These are phyloP conservation scores for Dentipellis fragilis DNA, from an alignment of 768 basidiomycete species.

Conservation along the genomic window DNA sequence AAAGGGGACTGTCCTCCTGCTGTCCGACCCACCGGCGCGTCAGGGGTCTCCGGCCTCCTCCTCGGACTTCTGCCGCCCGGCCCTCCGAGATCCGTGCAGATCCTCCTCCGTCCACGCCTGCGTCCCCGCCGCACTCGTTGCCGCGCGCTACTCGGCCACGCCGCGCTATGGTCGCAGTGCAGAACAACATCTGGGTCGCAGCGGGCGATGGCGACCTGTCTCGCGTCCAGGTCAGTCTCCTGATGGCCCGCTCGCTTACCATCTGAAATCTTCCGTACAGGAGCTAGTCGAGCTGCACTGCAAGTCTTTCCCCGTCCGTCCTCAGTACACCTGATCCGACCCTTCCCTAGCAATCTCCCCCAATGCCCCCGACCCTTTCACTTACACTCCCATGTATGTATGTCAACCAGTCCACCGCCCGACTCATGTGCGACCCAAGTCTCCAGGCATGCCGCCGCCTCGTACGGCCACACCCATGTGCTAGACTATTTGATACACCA, in stretches of 20 bases:
- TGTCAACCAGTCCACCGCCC: neutral
- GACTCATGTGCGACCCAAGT: constrained; percentile 5
- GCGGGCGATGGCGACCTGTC: constrained; percentile 81
- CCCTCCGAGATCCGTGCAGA: neutral
- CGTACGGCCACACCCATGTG: constrained; percentile 72
- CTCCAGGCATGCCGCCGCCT: constrained; percentile 84
- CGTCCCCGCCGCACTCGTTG: no score
- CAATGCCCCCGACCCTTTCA: constrained; percentile 58
- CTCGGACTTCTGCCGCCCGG: neutral
- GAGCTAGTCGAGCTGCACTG: constrained; percentile 34
- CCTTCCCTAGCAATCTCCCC: constrained; percentile 40
- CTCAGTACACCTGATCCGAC: constrained; percentile 3
- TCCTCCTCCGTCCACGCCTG: neutral
- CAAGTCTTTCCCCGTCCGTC: constrained; percentile 40
- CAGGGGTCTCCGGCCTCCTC: no score
- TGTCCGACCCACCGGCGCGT: no score
- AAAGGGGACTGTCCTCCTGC: no score
- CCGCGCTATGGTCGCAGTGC: no score
- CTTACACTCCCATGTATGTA: constrained; percentile 74
- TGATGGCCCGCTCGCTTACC: neutral
- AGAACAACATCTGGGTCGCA: constrained; percentile 85
- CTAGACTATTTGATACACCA: constrained; percentile 69
- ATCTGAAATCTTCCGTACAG: constrained; percentile 2
- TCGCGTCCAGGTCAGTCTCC: constrained; percentile 49
- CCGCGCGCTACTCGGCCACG: no score